Conservation (phyloP, 192 early-diverging fungal genomes). For the Podila horticola region DNA sequence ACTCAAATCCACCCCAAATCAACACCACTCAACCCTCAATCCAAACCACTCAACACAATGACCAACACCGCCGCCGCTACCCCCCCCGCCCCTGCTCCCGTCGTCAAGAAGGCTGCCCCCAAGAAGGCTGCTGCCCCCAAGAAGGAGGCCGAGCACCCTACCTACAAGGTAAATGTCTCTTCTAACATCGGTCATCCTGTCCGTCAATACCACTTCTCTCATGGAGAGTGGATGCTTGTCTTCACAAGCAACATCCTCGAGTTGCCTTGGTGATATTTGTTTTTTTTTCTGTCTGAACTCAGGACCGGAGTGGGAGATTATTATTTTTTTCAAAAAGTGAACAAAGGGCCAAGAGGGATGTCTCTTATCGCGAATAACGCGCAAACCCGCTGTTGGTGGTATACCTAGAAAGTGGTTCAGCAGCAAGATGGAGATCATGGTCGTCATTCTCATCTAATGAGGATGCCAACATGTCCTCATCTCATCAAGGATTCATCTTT, state of each 20-base stretch:
- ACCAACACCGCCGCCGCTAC: conserved; percentile 17
- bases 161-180: conserved; percentile 40
- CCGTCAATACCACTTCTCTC: background rate
- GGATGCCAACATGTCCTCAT: background rate
- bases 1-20: background rate
- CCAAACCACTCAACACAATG: conserved; percentile 14
- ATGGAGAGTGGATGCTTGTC: background rate
- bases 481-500: background rate
- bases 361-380: background rate
- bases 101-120: conserved; percentile 18
- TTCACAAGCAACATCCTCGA: background rate
- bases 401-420: background rate
- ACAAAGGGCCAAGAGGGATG: background rate
- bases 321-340: background rate
- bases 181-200: background rate
- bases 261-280: background rate
- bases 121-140: conserved; percentile 22
- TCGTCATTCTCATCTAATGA: background rate
- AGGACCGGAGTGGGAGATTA: background rate
- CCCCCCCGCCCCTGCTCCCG: conserved; percentile 17
- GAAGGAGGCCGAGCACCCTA: conserved; percentile 48
- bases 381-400: background rate
- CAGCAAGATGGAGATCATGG: background rate
- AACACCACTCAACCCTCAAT: conserved; percentile 4
- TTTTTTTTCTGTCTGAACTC: background rate